phyloP scores from a whole-genome alignment of 2,329 filamentous ascomycete genomes.

The Fusarium bactridioides region DNA sequence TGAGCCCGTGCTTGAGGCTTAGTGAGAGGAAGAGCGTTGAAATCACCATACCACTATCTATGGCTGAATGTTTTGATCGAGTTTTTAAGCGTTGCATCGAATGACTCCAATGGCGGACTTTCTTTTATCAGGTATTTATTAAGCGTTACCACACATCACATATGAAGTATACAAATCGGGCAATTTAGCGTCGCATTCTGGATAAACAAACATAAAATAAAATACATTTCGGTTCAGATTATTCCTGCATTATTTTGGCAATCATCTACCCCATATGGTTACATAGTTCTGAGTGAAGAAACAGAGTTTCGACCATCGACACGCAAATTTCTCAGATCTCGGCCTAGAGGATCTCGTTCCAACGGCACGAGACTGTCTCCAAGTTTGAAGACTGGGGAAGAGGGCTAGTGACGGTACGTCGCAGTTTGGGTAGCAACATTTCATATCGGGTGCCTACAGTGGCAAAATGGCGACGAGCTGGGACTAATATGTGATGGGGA shows the following conservation, averaged over 20 bases:
- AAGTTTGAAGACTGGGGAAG: conserved; percentile 14
- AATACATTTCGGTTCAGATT: background rate
- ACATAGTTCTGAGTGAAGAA: background rate
- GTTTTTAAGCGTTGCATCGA: conserved; percentile 18
- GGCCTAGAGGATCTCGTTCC: background rate
- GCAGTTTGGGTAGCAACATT: conserved; percentile 4
- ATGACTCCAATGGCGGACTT: conserved; percentile 5
- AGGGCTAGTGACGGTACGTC: conserved; percentile 4
- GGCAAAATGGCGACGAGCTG: conserved; percentile 21
- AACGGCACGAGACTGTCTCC: conserved; percentile 12
- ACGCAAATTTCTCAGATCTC: background rate
- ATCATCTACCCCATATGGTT: background rate
- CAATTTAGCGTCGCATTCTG: conserved; percentile 28
- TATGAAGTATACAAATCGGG: conserved; percentile 22
- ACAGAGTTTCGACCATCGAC: background rate
- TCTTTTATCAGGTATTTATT: conserved; percentile 11
- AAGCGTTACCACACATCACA: conserved; percentile 9
- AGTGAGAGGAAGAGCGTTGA: background rate
- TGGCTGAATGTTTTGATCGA: background rate
- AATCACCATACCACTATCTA: background rate
- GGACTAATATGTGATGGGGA: background rate
- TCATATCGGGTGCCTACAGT: conserved; percentile 17
- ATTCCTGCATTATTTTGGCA: background rate
- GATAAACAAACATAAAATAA: conserved; percentile 20
- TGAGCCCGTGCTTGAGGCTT: conserved; percentile 36